Evolutionary conservation across 352 stramenopile species (phyloP).

Genomic region (Globisporangium irregulare): DNA sequence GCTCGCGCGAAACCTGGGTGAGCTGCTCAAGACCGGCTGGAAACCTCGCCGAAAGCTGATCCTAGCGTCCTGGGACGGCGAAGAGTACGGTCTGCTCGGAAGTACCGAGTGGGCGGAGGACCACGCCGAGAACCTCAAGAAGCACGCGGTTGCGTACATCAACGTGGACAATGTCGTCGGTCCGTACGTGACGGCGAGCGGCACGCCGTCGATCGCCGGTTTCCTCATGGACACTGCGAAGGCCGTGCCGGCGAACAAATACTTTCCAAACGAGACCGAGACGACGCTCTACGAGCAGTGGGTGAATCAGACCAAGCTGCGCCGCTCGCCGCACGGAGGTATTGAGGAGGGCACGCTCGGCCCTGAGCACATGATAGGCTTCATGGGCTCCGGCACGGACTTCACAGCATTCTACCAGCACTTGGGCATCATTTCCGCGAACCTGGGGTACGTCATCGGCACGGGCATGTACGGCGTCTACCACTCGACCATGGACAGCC

Average conservation of each 20-base stretch:
- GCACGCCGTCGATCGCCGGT: constrained; percentile 68
- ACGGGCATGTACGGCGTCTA: constrained; percentile 65
- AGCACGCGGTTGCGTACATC: constrained; percentile 74
- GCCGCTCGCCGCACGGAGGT: constrained; percentile 14
- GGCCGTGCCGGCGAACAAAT: constrained; percentile 59
- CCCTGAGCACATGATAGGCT: constrained; percentile 37
- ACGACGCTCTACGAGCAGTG: constrained; percentile 40
- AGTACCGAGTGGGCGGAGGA: constrained; percentile 84
- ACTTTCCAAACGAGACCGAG: constrained; percentile 22
- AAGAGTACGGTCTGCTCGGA: constrained; percentile 83
- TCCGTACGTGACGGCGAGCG: constrained; percentile 38
- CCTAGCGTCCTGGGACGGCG: constrained; percentile 81
- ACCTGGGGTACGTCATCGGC: constrained; percentile 49
- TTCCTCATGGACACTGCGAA: constrained; percentile 55
- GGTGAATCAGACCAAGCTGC: constrained; percentile 28
- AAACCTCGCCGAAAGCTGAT: constrained; percentile 68
- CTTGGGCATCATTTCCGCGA: constrained; percentile 71
- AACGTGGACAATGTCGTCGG: constrained; percentile 83
- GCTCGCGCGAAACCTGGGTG: constrained; percentile 68
- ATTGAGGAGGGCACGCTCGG: constrained; percentile 23
- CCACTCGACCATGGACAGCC: constrained; percentile 85
- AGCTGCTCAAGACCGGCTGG: constrained; percentile 67
- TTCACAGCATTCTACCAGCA: constrained; percentile 81
- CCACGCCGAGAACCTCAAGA: constrained; percentile 40
- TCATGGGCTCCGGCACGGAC: constrained; percentile 58